Evolutionary conservation across 1,284 basidiomycete species (phyloP).

Genomic region (Apiotrichum domesticum): DNA sequence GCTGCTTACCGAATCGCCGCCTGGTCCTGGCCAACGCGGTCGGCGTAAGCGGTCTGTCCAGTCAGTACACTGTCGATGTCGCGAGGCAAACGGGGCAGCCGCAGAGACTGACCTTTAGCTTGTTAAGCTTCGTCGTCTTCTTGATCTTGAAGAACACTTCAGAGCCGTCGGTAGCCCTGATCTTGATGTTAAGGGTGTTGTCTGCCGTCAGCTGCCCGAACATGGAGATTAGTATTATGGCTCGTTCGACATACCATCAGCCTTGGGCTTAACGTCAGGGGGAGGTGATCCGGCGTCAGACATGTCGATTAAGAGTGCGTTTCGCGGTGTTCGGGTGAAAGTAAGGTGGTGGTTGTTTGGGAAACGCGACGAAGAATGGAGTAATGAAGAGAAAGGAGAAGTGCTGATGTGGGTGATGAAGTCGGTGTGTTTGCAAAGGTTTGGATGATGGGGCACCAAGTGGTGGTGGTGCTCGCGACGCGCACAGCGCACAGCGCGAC

Average conservation of each 20-base stretch:
- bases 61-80: slow-evolving; percentile 6
- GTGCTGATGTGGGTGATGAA: too few relatives aligned
- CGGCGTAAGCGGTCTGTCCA: slow-evolving; percentile 77
- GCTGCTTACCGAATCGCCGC: slow-evolving; percentile 67
- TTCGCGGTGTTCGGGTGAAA: neutral
- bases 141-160: slow-evolving; percentile 99
- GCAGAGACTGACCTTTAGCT: slow-evolving; percentile 54
- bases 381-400: neutral
- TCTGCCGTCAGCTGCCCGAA: slow-evolving; percentile 40
- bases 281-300: slow-evolving; percentile 58
- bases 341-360: neutral
- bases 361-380: neutral
- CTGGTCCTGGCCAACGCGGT: slow-evolving; percentile 86
- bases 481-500: too few relatives aligned
- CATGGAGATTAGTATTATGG: neutral
- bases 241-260: slow-evolving; percentile 43
- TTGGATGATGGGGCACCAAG: too few relatives aligned
- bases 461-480: too few relatives aligned
- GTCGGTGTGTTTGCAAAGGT: too few relatives aligned
- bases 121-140: slow-evolving; percentile 84
- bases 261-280: slow-evolving; percentile 54
- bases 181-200: slow-evolving; percentile 77
- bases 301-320: slow-evolving; percentile 48
- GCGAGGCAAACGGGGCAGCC: slow-evolving; percentile 1
- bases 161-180: slow-evolving; percentile 68